These are phyloP conservation scores for Uronychia setigera DNA, from an alignment of 73 alveolate genomes.

Conservation along the genomic window DNA sequence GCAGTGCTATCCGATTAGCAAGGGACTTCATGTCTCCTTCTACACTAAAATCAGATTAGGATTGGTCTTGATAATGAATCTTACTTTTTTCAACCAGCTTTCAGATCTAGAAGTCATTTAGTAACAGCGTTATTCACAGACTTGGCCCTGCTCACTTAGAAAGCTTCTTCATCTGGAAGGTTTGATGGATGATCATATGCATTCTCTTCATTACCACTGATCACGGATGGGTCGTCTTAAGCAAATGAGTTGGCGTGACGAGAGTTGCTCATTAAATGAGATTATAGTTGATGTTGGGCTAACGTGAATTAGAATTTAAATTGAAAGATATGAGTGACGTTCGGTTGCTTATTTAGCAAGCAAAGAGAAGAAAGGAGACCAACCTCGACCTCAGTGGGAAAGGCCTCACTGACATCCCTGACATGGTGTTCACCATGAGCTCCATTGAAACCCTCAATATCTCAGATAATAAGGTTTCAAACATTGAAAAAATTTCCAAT, in stretches of 20 bases:
- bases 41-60: not conserved
- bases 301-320: not conserved
- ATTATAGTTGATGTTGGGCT: not conserved
- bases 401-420: constrained; percentile 79
- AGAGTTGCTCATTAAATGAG: not conserved
- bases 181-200: not conserved
- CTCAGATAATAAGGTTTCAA: constrained; percentile 60
- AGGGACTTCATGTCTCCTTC: not conserved
- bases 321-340: constrained; percentile 80
- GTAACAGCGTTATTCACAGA: not conserved
- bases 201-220: too few relatives aligned
- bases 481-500: constrained; percentile 43
- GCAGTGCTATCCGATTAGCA: not conserved
- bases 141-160: not conserved
- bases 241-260: not conserved
- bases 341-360: constrained; percentile 75
- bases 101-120: not conserved
- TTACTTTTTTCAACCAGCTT: not conserved
- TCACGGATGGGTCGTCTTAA: not conserved
- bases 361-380: constrained; percentile 74
- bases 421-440: constrained; percentile 61
- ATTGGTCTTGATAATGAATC: not conserved
- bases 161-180: not conserved
- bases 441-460: constrained; percentile 74
- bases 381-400: constrained; percentile 69